Evolutionary conservation across 495 filamentous ascomycete genomes (phyloP).

Genomic region (Venustampulla echinocandica): DNA sequence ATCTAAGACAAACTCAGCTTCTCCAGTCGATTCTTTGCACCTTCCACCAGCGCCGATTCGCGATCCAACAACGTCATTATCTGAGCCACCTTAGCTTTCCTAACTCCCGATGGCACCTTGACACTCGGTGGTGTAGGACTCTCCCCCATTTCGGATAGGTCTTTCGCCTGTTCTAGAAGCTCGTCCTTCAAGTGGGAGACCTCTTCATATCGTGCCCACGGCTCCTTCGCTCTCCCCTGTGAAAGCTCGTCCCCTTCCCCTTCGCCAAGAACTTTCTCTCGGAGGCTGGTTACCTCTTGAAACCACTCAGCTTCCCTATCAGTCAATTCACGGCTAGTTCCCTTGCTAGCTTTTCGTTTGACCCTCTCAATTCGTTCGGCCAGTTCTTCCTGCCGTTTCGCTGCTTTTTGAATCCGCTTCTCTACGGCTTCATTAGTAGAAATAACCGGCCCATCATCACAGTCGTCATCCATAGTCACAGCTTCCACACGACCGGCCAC

Average conservation of each 20-base stretch:
- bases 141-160: slow-evolving; percentile 25
- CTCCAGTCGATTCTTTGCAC: slow-evolving; percentile 42
- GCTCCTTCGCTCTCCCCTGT: slow-evolving; percentile 25
- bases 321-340: slow-evolving; percentile 56
- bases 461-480: slow-evolving; percentile 55
- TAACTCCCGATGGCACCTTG: slow-evolving; percentile 56
- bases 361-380: slow-evolving; percentile 55
- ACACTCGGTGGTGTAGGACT: slow-evolving; percentile 19
- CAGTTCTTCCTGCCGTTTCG: slow-evolving; percentile 50
- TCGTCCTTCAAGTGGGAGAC: slow-evolving; percentile 37
- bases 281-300: slow-evolving; percentile 50
- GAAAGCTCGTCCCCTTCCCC: slow-evolving; percentile 20
- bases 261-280: slow-evolving; percentile 35
- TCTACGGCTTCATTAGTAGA: slow-evolving; percentile 46
- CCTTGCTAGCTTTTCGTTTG: slow-evolving; percentile 48
- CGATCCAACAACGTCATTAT: slow-evolving; percentile 63
- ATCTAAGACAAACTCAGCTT: slow-evolving; percentile 32
- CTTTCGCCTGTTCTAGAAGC: slow-evolving; percentile 41
- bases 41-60: slow-evolving; percentile 51
- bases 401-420: slow-evolving; percentile 49
- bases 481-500: slow-evolving; percentile 56
- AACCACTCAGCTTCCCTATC: slow-evolving; percentile 64
- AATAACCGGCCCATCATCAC: slow-evolving; percentile 31
- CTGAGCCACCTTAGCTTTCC: slow-evolving; percentile 58
- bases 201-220: slow-evolving; percentile 40